These are phyloP conservation scores for Puccinellia tenuiflora DNA, from an alignment of 176 grass and related monocot species.

Conservation along the genomic window DNA sequence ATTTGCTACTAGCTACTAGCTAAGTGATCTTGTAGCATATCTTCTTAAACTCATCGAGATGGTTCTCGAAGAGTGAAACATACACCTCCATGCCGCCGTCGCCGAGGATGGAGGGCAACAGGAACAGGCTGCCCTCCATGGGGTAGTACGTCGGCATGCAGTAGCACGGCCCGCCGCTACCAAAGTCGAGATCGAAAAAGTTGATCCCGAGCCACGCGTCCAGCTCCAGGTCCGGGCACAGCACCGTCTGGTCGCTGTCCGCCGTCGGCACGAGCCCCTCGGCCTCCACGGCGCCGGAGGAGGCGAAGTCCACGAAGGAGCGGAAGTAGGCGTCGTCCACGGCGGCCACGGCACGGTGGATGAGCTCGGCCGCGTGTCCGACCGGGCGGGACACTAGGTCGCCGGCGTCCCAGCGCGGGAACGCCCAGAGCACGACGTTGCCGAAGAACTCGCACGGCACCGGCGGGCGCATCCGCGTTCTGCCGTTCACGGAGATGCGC, in stretches of 20 bases:
- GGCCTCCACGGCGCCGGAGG: slow-evolving; percentile 26
- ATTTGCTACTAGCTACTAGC: not conserved
- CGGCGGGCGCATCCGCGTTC: slow-evolving; percentile 12
- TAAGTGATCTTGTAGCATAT: slow-evolving; percentile 6
- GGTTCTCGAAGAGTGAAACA: slow-evolving; percentile 1
- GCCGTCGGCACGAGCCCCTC: slow-evolving; percentile 16
- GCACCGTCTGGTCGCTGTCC: slow-evolving; percentile 12
- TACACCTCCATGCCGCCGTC: slow-evolving; percentile 11
- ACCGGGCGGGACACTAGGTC: slow-evolving; percentile 8
- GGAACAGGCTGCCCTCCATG: slow-evolving; percentile 15
- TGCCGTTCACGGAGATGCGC: slow-evolving; percentile 38
- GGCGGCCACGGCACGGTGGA: slow-evolving; percentile 4
- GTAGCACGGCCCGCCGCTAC: not conserved
- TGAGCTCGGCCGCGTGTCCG: not conserved
- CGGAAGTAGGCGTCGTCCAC: slow-evolving; percentile 28
- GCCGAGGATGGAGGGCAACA: slow-evolving; percentile 1
- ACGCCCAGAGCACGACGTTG: slow-evolving; percentile 47
- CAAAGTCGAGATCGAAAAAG: slow-evolving; percentile 34
- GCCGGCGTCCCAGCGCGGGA: not conserved
- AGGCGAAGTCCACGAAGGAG: slow-evolving; percentile 25
- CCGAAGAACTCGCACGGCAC: slow-evolving; percentile 35
- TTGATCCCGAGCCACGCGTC: slow-evolving; percentile 40
- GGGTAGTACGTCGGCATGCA: slow-evolving; percentile 20
- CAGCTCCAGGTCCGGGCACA: slow-evolving; percentile 33
- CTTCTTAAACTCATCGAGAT: not conserved